Evolutionary conservation across 1,284 basidiomycete genomes (phyloP).

Genomic region (Veloboletus limbatus): DNA sequence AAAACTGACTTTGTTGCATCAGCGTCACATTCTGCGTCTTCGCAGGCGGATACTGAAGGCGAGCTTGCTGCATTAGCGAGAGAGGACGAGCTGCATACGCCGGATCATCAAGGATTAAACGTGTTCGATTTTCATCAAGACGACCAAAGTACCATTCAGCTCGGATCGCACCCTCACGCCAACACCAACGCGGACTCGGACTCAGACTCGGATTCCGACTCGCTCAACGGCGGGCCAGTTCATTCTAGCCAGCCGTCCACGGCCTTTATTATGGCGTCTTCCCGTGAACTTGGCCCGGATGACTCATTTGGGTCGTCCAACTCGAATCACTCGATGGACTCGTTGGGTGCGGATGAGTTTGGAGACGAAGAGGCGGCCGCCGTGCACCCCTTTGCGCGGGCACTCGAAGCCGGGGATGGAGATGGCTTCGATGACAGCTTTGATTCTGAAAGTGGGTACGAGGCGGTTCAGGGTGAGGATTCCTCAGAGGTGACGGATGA

Average conservation of each 20-base stretch:
- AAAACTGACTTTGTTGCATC: slow-evolving; percentile 15
- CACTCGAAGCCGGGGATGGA: slow-evolving; percentile 38
- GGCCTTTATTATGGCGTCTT: slow-evolving; percentile 54
- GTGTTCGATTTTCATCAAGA: slow-evolving; percentile 27
- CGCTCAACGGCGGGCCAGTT: slow-evolving; percentile 45
- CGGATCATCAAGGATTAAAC: slow-evolving; percentile 27
- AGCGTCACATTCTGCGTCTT: slow-evolving; percentile 9
- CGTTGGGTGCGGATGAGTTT: slow-evolving; percentile 42
- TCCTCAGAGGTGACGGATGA: slow-evolving; percentile 43
- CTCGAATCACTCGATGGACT: slow-evolving; percentile 46
- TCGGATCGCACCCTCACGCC: slow-evolving; percentile 7
- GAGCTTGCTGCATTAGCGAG: slow-evolving; percentile 1
- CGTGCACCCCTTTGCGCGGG: slow-evolving; percentile 55
- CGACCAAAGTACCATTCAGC: slow-evolving; percentile 17
- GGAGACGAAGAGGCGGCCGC: slow-evolving; percentile 35
- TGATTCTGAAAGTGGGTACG: slow-evolving; percentile 40
- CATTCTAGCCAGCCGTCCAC: slow-evolving; percentile 54
- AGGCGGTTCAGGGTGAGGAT: slow-evolving; percentile 13
- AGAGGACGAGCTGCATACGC: slow-evolving; percentile 17
- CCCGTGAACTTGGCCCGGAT: slow-evolving; percentile 34
- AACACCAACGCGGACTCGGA: too few relatives aligned
- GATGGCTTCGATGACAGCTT: slow-evolving; percentile 50
- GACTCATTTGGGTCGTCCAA: slow-evolving; percentile 55
- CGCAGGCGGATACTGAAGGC: slow-evolving; percentile 7
- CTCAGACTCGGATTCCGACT: slow-evolving; percentile 42